Conservation (phyloP, 306 rosid species). For the Inga leiocalycina region DNA sequence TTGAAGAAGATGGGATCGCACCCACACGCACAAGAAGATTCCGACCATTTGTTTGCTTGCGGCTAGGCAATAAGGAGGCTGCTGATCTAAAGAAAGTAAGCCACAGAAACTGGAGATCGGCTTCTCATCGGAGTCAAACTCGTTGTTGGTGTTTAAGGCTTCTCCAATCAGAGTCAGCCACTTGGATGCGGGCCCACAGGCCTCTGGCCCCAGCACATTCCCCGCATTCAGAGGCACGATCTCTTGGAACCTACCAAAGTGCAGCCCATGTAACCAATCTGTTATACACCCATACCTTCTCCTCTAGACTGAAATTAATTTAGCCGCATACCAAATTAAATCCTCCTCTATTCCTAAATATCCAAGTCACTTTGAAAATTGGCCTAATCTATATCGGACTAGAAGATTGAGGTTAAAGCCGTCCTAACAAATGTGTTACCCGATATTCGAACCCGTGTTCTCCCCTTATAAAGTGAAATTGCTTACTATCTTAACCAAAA, state of each 20-base stretch:
- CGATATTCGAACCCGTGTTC: no score
- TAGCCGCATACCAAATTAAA: no score
- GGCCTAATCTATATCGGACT: no score
- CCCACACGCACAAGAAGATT: conserved; percentile 81
- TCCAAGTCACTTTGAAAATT: no score
- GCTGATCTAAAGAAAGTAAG: conserved; percentile 40
- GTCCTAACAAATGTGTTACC: no score
- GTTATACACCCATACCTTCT: neutral
- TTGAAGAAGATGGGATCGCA: conserved; percentile 48
- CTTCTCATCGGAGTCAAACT: conserved; percentile 26
- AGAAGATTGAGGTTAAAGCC: no score
- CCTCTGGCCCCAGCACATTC: conserved; percentile 86
- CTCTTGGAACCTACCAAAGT: conserved; percentile 81
- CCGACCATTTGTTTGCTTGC: conserved; percentile 98
- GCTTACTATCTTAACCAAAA: no score
- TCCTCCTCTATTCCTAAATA: no score
- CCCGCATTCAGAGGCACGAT: conserved; percentile 90
- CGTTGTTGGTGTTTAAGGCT: conserved; percentile 50
- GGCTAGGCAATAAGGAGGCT: conserved; percentile 47
- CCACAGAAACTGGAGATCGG: conserved; percentile 54
- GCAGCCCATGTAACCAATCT: neutral
- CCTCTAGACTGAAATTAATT: no score
- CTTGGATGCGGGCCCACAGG: conserved; percentile 70
- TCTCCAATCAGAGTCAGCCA: conserved; percentile 68
- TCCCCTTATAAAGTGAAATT: rapidly evolving